phyloP scores from a whole-genome alignment of 305 asterid genomes.

The Stenogyne calaminthoides region DNA sequence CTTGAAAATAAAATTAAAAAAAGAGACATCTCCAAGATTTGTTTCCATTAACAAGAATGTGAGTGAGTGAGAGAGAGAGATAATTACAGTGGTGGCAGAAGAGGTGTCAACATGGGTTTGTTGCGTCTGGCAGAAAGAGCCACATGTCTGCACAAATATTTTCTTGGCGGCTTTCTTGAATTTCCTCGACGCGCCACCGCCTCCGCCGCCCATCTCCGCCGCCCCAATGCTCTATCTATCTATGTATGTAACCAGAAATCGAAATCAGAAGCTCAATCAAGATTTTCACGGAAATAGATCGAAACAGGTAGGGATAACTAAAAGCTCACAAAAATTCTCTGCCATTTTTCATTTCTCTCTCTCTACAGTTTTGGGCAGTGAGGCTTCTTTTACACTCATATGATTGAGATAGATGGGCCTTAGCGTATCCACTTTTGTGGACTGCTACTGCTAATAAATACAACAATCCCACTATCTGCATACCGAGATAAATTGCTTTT shows the following conservation, averaged over 20 bases:
- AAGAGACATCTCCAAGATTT: neutral
- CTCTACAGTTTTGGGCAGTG: neutral
- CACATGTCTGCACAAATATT: conserved; percentile 68
- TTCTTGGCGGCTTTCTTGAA: conserved; percentile 74
- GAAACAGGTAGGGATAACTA: conserved; percentile 18
- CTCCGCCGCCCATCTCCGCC: conserved; percentile 50
- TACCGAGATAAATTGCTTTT: neutral
- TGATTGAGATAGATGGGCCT: conserved; percentile 30
- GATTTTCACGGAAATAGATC: conserved; percentile 31
- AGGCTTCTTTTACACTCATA: conserved; percentile 16
- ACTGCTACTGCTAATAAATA: conserved; percentile 32
- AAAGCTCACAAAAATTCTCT: conserved; percentile 14
- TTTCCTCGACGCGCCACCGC: conserved; percentile 61
- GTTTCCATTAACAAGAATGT: conserved; percentile 1
- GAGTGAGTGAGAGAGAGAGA: no score
- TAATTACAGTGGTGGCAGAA: conserved; percentile 44
- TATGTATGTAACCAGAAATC: neutral
- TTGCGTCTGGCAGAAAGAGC: conserved; percentile 49
- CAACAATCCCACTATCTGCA: conserved; percentile 27
- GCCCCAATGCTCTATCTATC: conserved; percentile 4
- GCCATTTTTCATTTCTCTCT: conserved; percentile 23
- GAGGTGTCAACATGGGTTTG: conserved; percentile 35
- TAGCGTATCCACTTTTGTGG: conserved; percentile 32
- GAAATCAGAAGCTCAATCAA: conserved; percentile 8
- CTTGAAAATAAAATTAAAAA: neutral